A percentile compares a stretch with the other conserved stretches of the same genome.
Evolutionary conservation across 306 rosid genomes (phyloP).

Genomic region (Pterocarpus macrocarpus): DNA sequence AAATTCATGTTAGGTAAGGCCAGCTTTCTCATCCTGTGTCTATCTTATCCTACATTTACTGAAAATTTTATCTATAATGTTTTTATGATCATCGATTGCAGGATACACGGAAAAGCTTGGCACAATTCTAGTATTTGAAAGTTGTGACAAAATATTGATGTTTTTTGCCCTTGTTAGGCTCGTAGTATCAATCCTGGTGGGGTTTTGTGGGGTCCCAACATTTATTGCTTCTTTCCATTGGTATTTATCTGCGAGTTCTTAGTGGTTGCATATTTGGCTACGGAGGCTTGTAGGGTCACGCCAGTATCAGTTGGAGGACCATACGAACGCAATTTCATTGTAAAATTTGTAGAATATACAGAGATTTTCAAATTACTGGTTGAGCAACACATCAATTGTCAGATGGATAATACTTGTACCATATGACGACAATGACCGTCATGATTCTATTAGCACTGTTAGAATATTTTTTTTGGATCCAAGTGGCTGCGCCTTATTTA

Average conservation of each 20-base stretch:
- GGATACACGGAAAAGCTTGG: slow-evolving; percentile 48
- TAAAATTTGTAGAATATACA: slow-evolving; percentile 48
- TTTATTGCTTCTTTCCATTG: slow-evolving; percentile 49
- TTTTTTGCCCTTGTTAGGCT: slow-evolving; percentile 39
- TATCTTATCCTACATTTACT: slow-evolving; percentile 21
- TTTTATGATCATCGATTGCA: slow-evolving; percentile 43
- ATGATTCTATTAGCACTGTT: slow-evolving; percentile 25
- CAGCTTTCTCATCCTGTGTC: neutral
- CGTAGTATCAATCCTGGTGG: slow-evolving; percentile 43
- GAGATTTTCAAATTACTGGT: slow-evolving; percentile 37
- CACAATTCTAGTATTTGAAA: slow-evolving; percentile 39
- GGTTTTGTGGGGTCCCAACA: slow-evolving; percentile 32
- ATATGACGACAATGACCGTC: slow-evolving; percentile 20
- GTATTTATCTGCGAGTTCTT: slow-evolving; percentile 40
- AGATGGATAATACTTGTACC: slow-evolving; percentile 50
- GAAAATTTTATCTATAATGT: slow-evolving; percentile 9
- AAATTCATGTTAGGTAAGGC: slow-evolving; percentile 54
- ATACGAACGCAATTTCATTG: slow-evolving; percentile 43
- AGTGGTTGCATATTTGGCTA: slow-evolving; percentile 43
- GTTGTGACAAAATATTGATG: slow-evolving; percentile 30
- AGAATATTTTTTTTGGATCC: slow-evolving; percentile 16
- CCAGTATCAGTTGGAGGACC: slow-evolving; percentile 43
- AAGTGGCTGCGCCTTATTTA: slow-evolving; percentile 9
- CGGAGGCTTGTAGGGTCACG: slow-evolving; percentile 18
- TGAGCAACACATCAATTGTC: slow-evolving; percentile 44